Conservation (phyloP, 2,329 filamentous ascomycete species). For the Knoxdaviesia capensis region DNA sequence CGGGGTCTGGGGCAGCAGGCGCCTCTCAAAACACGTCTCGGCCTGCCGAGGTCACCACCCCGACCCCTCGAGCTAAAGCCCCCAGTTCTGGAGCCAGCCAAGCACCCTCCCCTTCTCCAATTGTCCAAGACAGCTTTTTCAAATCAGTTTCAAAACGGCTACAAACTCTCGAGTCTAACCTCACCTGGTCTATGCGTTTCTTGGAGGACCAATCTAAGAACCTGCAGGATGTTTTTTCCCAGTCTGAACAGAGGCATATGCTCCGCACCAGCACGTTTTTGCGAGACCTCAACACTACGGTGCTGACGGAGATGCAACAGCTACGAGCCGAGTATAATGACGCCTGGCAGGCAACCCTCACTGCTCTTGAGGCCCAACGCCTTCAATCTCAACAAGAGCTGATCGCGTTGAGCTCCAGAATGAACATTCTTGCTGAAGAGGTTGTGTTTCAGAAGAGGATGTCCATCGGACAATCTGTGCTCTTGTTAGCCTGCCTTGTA, state of each 20-base stretch:
- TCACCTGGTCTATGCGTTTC: conserved; percentile 81
- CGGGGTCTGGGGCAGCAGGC: no score
- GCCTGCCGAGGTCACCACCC: neutral
- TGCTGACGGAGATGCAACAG: conserved; percentile 58
- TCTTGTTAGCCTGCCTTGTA: conserved; percentile 70
- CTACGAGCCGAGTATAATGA: conserved; percentile 83
- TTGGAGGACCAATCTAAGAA: conserved; percentile 92
- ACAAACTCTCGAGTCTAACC: conserved; percentile 78
- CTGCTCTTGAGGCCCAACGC: conserved; percentile 75
- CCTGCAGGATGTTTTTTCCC: conserved; percentile 62
- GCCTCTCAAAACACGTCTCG: neutral
- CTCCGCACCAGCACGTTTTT: conserved; percentile 69
- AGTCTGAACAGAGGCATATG: conserved; percentile 77
- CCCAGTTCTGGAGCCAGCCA: no score
- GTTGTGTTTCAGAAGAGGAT: conserved; percentile 75
- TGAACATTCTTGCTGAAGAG: conserved; percentile 86
- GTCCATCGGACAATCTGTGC: conserved; percentile 74
- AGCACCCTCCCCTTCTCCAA: conserved; percentile 39
- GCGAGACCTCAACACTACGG: conserved; percentile 68
- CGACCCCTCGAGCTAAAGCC: neutral
- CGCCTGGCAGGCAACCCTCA: conserved; percentile 86
- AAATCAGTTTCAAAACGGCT: conserved; percentile 89
- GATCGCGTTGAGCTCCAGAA: conserved; percentile 55
- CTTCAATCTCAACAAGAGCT: conserved; percentile 71
- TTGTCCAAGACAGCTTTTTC: conserved; percentile 94